Base-by-base conservation (phyloP, 1,139 yeast species). In the Saccharomyces uvarum region DNA sequence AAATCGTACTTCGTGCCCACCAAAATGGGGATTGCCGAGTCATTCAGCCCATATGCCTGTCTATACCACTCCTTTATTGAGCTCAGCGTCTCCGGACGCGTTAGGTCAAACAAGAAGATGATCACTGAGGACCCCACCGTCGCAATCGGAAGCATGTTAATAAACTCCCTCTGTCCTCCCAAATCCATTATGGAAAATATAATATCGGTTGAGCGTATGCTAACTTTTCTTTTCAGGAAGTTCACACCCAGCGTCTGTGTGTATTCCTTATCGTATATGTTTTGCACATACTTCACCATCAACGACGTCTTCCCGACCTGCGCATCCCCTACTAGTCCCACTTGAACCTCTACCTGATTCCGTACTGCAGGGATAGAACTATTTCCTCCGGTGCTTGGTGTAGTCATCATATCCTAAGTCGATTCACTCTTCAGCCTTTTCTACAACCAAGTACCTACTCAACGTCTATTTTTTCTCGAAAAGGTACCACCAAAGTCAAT, bases 231-330 rank as follows among this genome's bases (percentile, higher is more conserved):
- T 68, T 95, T 97, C 88, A 95, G 85, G 71, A 89, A 93, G 67
- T 93, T 93, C 56, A 95, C 98, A 4, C 99, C 99, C 51, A 89
- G 70, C 0, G 98, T 93, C 72, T 90, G 97, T 54, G 91, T 89
- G 65, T 93, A 93, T 61, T 84, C 93, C 65, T 90, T 95, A 67
- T 90, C 96, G 68, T 88, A 93, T 48, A 89, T 82, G 52, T 96
- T 96, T 67, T 93, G 97, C 21, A 93, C 98, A 67, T 93, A 93
- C 67, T 93, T 91, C 32, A 91, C 97, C 99, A 93, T 93, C 55
- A 93, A 73, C 8, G 98, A 89, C 0, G 99, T 93, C 67, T 93
- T 93, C 4, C 99, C 99, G n/a, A 93, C 93, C 65, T 90, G 96
- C 1, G 97, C 95, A 70, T 95, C 99, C 8, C 99, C 99, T 53